Conservation (phyloP, 495 filamentous ascomycete genomes). For the Tuber brumale region DNA sequence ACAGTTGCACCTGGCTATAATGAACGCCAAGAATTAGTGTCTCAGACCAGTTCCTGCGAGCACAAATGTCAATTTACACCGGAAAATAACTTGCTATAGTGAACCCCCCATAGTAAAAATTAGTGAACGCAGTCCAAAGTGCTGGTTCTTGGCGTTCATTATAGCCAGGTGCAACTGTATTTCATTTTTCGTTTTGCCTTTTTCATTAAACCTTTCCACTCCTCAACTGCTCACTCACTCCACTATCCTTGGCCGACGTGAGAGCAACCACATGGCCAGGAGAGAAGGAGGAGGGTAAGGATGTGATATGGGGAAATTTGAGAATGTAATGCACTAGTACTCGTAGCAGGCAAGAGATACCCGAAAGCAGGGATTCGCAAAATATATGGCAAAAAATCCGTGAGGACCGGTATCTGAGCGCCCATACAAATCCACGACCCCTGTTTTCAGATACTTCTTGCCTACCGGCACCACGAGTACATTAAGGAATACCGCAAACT, state of each 20-base stretch:
- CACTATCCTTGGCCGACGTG: background rate
- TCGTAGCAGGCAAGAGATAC: background rate
- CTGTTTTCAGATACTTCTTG: background rate
- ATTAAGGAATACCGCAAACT: background rate
- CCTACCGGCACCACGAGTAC: background rate
- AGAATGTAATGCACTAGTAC: background rate
- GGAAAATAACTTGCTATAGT: too few species aligned
- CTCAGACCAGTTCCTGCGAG: too few species aligned
- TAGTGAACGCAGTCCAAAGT: too few species aligned
- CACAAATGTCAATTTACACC: too few species aligned
- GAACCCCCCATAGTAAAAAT: too few species aligned
- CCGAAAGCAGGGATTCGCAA: background rate
- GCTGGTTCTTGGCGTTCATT: too few species aligned
- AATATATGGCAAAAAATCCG: background rate
- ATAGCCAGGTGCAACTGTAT: too few species aligned
- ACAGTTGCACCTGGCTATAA: too few species aligned
- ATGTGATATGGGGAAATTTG: background rate
- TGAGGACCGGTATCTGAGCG: background rate
- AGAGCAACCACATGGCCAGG: background rate
- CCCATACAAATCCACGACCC: background rate
- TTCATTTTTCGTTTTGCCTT: background rate
- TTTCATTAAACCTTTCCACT: background rate
- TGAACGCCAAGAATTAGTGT: too few species aligned
- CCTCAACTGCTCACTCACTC: background rate
- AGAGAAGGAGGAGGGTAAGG: background rate